phyloP scores from a whole-genome alignment of 768 basidiomycete genomes.

The Amanita rubescens region DNA sequence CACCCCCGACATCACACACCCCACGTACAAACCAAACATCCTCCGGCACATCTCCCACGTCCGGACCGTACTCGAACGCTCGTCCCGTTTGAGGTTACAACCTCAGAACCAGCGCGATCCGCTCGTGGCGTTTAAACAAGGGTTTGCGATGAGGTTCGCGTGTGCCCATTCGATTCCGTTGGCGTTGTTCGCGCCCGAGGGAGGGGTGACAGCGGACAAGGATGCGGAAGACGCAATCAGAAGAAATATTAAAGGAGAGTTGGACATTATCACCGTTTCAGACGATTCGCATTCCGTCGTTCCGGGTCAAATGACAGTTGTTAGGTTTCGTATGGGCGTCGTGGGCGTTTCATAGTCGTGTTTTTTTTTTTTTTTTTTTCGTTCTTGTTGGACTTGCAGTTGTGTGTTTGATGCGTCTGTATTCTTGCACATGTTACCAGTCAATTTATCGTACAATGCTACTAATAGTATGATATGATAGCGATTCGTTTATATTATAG shows the following conservation, averaged over 20 bases:
- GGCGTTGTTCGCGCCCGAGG: not conserved
- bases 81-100: not conserved
- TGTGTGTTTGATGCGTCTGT: too few species aligned
- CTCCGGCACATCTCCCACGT: not conserved
- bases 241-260: constrained; percentile 45
- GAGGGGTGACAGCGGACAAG: not conserved
- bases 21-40: not conserved
- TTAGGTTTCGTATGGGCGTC: too few species aligned
- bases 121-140: not conserved
- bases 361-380: too few species aligned
- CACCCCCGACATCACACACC: too few species aligned
- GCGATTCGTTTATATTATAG: too few species aligned
- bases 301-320: too few species aligned
- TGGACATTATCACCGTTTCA: constrained; percentile 44
- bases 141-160: not conserved
- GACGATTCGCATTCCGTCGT: constrained; percentile 52
- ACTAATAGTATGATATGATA: too few species aligned
- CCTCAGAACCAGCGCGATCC: not conserved
- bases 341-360: too few species aligned
- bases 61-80: not conserved
- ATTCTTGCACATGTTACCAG: too few species aligned
- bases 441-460: too few species aligned
- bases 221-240: constrained; percentile 11
- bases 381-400: too few species aligned
- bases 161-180: constrained; percentile 1